Conservation (phyloP, 768 basidiomycete species). For the Auricularia sp. region DNA sequence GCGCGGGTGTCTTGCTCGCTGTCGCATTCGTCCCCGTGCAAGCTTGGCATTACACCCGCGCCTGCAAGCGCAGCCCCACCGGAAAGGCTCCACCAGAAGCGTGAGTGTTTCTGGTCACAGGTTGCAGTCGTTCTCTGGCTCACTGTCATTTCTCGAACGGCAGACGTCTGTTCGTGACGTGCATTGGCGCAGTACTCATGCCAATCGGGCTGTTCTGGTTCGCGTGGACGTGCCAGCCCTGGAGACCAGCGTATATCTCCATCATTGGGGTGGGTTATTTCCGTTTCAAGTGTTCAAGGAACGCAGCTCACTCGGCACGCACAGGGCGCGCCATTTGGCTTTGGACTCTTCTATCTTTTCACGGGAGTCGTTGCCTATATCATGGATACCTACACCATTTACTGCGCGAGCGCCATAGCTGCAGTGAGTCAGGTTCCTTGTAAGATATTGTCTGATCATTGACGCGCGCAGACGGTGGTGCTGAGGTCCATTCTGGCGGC, state of each 20-base stretch:
- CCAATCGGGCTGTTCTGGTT: constrained; percentile 60
- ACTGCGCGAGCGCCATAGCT: constrained; percentile 20
- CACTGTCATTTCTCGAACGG: not conserved
- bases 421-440: not conserved
- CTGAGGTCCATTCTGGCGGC: constrained; percentile 54
- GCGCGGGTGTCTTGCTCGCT: constrained; percentile 44
- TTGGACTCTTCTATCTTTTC: constrained; percentile 53
- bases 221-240: constrained; percentile 46
- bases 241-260: constrained; percentile 55
- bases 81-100: constrained; percentile 53
- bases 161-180: constrained; percentile 51
- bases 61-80: constrained; percentile 35
- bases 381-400: constrained; percentile 59
- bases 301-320: not conserved
- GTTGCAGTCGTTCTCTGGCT: not conserved
- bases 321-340: constrained; percentile 51
- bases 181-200: constrained; percentile 39
- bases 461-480: constrained; percentile 58
- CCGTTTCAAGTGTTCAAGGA: not conserved
- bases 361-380: constrained; percentile 58
- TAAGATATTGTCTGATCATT: constrained; percentile 19
- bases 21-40: constrained; percentile 42
- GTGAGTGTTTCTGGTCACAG: constrained; percentile 20
- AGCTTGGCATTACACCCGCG: constrained; percentile 40
- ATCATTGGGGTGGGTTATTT: constrained; percentile 33